These are phyloP conservation scores for Cryptosporidium parvum DNA, from an alignment of 169 alveolate genomes.

Conservation along the genomic window DNA sequence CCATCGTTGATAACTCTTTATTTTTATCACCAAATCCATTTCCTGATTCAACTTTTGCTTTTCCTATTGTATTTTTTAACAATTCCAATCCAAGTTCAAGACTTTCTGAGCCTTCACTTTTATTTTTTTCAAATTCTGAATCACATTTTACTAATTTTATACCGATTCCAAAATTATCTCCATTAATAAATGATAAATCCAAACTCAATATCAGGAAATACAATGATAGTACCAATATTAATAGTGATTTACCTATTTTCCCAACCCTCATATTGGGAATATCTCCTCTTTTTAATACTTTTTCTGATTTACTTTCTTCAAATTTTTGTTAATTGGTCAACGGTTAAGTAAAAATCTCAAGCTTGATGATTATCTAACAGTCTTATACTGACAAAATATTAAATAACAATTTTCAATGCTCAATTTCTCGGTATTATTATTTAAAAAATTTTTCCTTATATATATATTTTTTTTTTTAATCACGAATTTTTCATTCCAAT, in stretches of 20 bases:
- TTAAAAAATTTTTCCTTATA: background rate
- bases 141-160: slow-evolving; percentile 4
- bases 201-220: slow-evolving; percentile 28
- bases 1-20: too few species aligned
- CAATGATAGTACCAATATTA: background rate
- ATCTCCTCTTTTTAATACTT: background rate
- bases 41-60: background rate
- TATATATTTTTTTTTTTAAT: background rate
- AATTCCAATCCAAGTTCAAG: slow-evolving; percentile 10
- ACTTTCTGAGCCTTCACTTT: background rate
- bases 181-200: slow-evolving; percentile 11
- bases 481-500: background rate
- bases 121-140: background rate
- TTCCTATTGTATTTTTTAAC: slow-evolving; percentile 10
- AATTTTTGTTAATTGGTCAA: background rate
- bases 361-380: background rate
- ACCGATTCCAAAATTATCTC: background rate
- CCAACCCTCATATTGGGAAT: slow-evolving; percentile 27
- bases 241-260: background rate
- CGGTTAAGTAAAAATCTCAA: background rate
- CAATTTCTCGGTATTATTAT: background rate
- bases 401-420: too few species aligned
- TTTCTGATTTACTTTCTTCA: background rate
- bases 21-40: background rate
- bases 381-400: too few species aligned